Percentiles rank a stretch among this genome's conserved stretches.
Conservation (phyloP, 495 filamentous ascomycete species). For the Oleoguttula mirabilis region DNA sequence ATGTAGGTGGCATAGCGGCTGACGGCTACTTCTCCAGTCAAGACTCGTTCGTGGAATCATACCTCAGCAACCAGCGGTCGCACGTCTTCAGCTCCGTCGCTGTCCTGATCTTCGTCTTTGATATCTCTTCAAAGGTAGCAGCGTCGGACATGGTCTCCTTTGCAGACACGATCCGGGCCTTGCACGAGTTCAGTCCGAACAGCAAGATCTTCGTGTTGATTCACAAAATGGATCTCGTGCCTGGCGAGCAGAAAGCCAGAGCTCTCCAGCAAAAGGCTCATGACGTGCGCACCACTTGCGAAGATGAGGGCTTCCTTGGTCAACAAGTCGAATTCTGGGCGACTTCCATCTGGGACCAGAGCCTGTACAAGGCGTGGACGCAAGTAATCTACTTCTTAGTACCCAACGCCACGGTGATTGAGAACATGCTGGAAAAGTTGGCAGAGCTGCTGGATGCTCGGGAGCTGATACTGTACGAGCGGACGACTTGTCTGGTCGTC, state of each 20-base stretch:
- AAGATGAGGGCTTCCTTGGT: constrained; percentile 40
- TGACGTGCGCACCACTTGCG: constrained; percentile 62
- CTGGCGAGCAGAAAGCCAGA: constrained; percentile 40
- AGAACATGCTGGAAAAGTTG: constrained; percentile 64
- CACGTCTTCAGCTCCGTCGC: constrained; percentile 96
- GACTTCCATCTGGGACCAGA: constrained; percentile 97
- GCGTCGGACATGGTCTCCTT: constrained; percentile 85
- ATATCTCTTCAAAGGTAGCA: constrained; percentile 90
- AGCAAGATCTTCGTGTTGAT: constrained; percentile 86
- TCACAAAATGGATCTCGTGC: constrained; percentile 97
- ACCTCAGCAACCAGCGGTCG: constrained; percentile 80
- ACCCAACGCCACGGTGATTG: constrained; percentile 82
- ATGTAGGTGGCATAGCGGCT: background rate
- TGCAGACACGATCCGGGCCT: constrained; percentile 67
- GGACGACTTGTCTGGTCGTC: constrained; percentile 89
- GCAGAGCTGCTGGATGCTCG: constrained; percentile 77
- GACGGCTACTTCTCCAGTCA: constrained; percentile 43
- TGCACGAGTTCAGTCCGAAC: constrained; percentile 69
- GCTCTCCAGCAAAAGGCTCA: constrained; percentile 69
- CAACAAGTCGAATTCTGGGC: constrained; percentile 55
- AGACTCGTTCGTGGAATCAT: constrained; percentile 97
- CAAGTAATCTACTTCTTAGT: constrained; percentile 92
- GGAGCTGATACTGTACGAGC: constrained; percentile 90
- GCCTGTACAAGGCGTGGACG: constrained; percentile 95
- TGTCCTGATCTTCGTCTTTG: constrained; percentile 97